phyloP scores from a whole-genome alignment of 768 basidiomycete genomes.

The Pleurotus pulmonarius region DNA sequence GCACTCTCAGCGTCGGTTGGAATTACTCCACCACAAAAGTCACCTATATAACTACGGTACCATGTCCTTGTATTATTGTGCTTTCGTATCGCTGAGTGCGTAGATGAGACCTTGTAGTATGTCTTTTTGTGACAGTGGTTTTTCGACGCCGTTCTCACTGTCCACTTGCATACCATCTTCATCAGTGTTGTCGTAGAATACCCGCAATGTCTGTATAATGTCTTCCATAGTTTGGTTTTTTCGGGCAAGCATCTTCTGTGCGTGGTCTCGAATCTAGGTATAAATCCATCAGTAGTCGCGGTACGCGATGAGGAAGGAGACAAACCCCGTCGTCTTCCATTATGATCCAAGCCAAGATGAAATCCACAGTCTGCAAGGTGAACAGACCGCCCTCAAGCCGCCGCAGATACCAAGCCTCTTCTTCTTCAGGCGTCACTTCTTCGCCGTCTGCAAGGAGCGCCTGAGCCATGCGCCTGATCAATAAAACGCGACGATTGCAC shows the following conservation, averaged over 20 bases:
- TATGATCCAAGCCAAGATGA: constrained; percentile 89
- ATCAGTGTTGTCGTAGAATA: constrained; percentile 73
- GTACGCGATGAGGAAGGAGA: neutral
- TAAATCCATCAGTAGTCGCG: neutral
- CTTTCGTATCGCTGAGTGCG: constrained; percentile 39
- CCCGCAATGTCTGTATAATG: constrained; percentile 65
- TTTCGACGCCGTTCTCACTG: constrained; percentile 27
- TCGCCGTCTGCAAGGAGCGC: constrained; percentile 55
- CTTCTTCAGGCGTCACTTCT: constrained; percentile 53
- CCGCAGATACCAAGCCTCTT: constrained; percentile 81
- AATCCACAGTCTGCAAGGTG: constrained; percentile 88
- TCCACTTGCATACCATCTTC: constrained; percentile 29
- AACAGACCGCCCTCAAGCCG: constrained; percentile 85
- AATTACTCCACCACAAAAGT: constrained; percentile 1
- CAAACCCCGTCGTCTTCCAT: constrained; percentile 99
- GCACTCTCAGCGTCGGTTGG: constrained; percentile 12
- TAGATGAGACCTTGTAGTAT: constrained; percentile 67
- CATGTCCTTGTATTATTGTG: constrained; percentile 4
- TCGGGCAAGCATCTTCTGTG: constrained; percentile 69
- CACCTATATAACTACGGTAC: neutral
- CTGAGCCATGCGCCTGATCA: constrained; percentile 24
- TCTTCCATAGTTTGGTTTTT: constrained; percentile 68
- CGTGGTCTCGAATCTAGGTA: constrained; percentile 72
- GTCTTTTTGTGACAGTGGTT: constrained; percentile 54
- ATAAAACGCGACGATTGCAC: neutral